Evolutionary conservation across 768 basidiomycete species (phyloP).

Genomic region (Trichaptum fuscoviolaceum): DNA sequence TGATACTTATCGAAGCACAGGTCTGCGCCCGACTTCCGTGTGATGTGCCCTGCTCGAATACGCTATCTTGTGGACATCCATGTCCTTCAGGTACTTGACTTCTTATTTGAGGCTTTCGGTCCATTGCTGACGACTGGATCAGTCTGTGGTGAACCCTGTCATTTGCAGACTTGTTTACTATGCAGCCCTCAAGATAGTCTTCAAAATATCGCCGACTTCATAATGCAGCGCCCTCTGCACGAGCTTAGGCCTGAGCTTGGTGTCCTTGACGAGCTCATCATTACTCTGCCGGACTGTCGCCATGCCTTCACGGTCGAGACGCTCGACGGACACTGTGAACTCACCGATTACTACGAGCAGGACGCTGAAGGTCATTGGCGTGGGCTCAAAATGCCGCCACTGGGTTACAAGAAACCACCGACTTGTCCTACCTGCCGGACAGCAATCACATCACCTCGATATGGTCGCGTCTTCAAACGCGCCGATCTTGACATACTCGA

Average conservation of each 20-base stretch:
- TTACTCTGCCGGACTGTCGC: slow-evolving; percentile 55
- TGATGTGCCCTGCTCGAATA: slow-evolving; percentile 44
- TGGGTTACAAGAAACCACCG: slow-evolving; percentile 38
- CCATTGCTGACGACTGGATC: slow-evolving; percentile 6
- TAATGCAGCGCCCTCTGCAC: slow-evolving; percentile 44
- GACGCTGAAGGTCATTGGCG: slow-evolving; percentile 36
- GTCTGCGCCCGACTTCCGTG: slow-evolving; percentile 64
- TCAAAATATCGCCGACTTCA: slow-evolving; percentile 50
- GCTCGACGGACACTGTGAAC: slow-evolving; percentile 52
- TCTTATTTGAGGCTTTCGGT: slow-evolving; percentile 4
- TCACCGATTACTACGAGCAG: slow-evolving; percentile 45
- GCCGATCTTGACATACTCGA: slow-evolving; percentile 63
- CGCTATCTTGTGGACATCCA: slow-evolving; percentile 52
- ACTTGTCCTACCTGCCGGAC: slow-evolving; percentile 59
- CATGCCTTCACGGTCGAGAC: slow-evolving; percentile 71
- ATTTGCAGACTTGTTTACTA: slow-evolving; percentile 44
- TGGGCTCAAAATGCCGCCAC: slow-evolving; percentile 37
- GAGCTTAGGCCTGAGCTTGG: slow-evolving; percentile 40
- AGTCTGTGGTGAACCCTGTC: slow-evolving; percentile 70
- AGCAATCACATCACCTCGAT: slow-evolving; percentile 52
- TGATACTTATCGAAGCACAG: slow-evolving; percentile 25
- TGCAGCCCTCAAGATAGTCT: slow-evolving; percentile 40
- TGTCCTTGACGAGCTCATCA: slow-evolving; percentile 44
- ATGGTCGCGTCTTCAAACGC: slow-evolving; percentile 57
- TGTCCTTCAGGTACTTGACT: slow-evolving; percentile 56